A percentile compares a stretch with the other conserved stretches of the same genome.
These are phyloP conservation scores for Arachis hypogaea DNA, from an alignment of 306 rosid genomes.

Conservation along the genomic window DNA sequence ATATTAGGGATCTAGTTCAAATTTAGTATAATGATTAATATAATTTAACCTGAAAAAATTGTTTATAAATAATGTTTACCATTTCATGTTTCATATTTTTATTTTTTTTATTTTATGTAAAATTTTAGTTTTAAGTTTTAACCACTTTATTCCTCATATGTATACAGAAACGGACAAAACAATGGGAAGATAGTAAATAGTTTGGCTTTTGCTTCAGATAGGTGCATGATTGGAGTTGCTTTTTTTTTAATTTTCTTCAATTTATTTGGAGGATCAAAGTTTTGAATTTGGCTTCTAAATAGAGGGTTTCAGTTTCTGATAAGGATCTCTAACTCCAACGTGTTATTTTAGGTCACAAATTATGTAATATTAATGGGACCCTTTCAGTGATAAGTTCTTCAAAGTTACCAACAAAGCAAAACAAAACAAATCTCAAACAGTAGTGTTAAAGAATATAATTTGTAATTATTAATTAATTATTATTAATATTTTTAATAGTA, in stretches of 20 bases:
- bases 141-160: no score
- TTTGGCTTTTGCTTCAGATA: not conserved
- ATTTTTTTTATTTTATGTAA: no score
- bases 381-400: not conserved
- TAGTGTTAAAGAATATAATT: no score
- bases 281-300: not conserved
- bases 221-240: not conserved
- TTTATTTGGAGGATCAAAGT: not conserved
- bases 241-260: not conserved
- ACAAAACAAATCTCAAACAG: not conserved
- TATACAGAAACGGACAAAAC: no score
- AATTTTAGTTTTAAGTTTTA: no score
- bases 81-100: no score
- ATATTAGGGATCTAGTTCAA: no score
- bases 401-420: not conserved
- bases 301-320: not conserved
- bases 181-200: not conserved
- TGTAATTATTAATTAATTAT: no score
- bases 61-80: no score
- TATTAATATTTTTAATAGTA: no score
- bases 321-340: not conserved
- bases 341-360: not conserved
- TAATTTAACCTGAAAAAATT: no score
- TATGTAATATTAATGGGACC: not conserved
- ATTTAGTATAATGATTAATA: no score